Base-by-base conservation (phyloP, 164 flowering plant species). In the Vitis riparia region DNA sequence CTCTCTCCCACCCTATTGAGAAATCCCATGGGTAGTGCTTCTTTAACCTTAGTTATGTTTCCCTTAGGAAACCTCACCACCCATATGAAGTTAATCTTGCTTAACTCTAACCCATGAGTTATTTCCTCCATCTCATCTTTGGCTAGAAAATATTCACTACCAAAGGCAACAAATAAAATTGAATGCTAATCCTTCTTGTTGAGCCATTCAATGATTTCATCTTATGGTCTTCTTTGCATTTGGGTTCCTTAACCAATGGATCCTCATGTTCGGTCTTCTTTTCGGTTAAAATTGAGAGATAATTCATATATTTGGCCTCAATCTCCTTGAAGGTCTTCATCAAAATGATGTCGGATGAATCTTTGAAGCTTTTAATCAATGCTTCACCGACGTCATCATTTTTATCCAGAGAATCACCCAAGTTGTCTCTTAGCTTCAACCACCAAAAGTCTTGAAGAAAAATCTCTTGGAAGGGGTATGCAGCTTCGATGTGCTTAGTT, bases 31-130 rank as follows among this genome's bases (percentile, higher is more conserved):
- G 81, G 81, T 9, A 71, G 11, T 11, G 52, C 72, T 9, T 68
- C 67, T 11, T 70, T n/a, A 3, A 66, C 1, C 17, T 9, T 32
- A 0, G 11, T 55, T 48, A 23, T 56, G 52, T 55, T 69, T 58
- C 50, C 77, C 1, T 0, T 4, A 5, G 74, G 76, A 71, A 77
- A 71, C 62, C 81, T 75, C 0, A 78, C 9, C 2, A 71, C 81
- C 81, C 78, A 78, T 0, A 78, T 72, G 66, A 78, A 78, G 23
- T 19, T 19, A 19, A 19, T 19, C 23, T 19, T 19, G 23, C 23
- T 19, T 19, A 19, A 0, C 23, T 19, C 23, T 19, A 19, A 19
- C 1, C 23, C 23, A 0, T 19, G 23, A 19, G 23, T 19, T 19
- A 19, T 19, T 19, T 19, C 0, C 23, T 19, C 23, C 0, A 19